These are phyloP conservation scores for Apiospora koreana DNA, from an alignment of 2,329 filamentous ascomycete species.

Conservation along the genomic window DNA sequence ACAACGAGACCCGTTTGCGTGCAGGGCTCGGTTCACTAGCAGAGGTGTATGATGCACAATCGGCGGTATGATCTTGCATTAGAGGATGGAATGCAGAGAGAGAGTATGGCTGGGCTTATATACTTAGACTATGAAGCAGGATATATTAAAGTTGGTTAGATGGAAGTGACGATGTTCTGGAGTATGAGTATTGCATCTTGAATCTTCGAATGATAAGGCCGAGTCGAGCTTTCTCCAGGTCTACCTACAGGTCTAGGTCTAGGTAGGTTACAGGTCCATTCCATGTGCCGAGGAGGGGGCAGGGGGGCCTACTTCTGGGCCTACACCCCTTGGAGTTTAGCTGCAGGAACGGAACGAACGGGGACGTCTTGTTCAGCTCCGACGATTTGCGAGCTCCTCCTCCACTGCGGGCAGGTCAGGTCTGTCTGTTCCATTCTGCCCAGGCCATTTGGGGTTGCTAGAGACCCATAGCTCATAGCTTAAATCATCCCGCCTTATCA, in stretches of 20 bases:
- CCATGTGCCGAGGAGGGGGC: not conserved
- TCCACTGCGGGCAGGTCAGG: not conserved
- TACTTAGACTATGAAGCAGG: not conserved
- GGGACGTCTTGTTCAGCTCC: not conserved
- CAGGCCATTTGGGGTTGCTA: not conserved
- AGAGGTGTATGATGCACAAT: not conserved
- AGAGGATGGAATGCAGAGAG: not conserved
- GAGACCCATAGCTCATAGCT: not conserved
- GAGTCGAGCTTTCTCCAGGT: not conserved
- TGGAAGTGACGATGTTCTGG: conserved; percentile 2
- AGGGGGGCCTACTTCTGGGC: not conserved
- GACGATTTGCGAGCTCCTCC: not conserved
- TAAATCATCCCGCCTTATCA: not conserved
- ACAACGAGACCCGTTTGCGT: not conserved
- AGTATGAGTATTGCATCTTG: not conserved
- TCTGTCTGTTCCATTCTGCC: not conserved
- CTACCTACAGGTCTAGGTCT: no score
- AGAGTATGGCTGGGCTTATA: not conserved
- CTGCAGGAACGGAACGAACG: not conserved
- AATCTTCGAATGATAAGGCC: not conserved
- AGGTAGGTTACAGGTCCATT: not conserved
- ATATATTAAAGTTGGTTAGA: not conserved
- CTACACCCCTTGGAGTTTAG: not conserved
- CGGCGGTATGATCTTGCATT: not conserved
- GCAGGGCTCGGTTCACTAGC: not conserved